phyloP scores from a whole-genome alignment of 2,329 filamentous ascomycete genomes.

The Lasiodiplodia hormozganensis region DNA sequence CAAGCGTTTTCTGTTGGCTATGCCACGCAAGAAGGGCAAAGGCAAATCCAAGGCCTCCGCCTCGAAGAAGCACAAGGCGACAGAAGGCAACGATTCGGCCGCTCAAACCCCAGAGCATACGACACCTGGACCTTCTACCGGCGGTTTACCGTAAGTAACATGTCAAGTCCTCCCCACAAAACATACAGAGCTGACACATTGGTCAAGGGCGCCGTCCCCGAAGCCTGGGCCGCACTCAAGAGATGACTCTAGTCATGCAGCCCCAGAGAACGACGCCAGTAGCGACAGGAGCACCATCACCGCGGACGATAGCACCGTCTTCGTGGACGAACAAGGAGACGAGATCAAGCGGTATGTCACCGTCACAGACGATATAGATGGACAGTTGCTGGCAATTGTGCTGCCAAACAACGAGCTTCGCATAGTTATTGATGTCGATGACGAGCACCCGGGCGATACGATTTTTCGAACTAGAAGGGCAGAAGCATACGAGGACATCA shows the following conservation, averaged over 20 bases:
- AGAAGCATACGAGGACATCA: no score
- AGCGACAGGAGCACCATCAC: no score
- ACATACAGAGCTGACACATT: neutral
- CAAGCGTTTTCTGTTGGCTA: neutral
- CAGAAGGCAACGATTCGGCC: neutral
- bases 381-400: neutral
- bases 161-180: neutral
- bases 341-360: neutral
- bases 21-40: neutral
- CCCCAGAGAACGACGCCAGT: no score
- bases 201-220: neutral
- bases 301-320: no score
- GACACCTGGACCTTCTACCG: no score
- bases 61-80: neutral
- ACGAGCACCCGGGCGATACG: neutral
- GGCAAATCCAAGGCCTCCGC: neutral
- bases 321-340: no score
- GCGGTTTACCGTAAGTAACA: neutral
- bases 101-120: no score
- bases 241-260: no score
- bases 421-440: neutral
- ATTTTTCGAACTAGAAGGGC: neutral
- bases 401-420: neutral
- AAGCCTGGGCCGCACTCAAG: neutral
- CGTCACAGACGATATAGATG: neutral